These are phyloP conservation scores for Thielaviopsis cerberus DNA, from an alignment of 2,329 filamentous ascomycete species.

Conservation along the genomic window DNA sequence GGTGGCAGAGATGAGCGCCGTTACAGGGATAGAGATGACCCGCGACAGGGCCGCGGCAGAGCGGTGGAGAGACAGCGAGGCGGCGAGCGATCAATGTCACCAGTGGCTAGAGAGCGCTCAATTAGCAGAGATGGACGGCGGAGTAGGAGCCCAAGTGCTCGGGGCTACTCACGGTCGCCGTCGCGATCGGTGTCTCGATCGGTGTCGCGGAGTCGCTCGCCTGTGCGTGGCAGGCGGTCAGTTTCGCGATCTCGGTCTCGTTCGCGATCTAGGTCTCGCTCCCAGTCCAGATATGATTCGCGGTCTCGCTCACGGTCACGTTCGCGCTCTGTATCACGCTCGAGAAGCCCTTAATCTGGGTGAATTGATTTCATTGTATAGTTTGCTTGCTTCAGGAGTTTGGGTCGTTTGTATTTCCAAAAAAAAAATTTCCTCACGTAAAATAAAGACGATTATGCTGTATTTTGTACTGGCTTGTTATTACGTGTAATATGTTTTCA, in stretches of 20 bases:
- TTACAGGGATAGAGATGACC: slow-evolving; percentile 9
- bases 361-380: neutral
- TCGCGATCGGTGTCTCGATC: neutral
- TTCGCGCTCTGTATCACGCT: neutral
- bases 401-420: neutral
- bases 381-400: neutral
- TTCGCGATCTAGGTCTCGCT: slow-evolving; percentile 1
- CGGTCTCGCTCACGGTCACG: neutral
- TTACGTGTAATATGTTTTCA: too few species aligned
- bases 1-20: slow-evolving; percentile 1
- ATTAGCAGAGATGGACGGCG: neutral
- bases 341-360: slow-evolving; percentile 1
- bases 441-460: neutral
- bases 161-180: slow-evolving; percentile 1
- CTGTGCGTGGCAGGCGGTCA: neutral
- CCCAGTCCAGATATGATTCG: neutral
- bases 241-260: neutral
- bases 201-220: neutral
- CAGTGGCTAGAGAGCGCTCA: neutral
- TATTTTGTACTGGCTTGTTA: neutral
- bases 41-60: neutral
- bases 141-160: neutral
- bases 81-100: neutral
- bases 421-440: neutral
- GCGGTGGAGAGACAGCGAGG: neutral